Evolutionary conservation across 768 basidiomycete genomes (phyloP).

Genomic region (Podaxis carcinomalis): DNA sequence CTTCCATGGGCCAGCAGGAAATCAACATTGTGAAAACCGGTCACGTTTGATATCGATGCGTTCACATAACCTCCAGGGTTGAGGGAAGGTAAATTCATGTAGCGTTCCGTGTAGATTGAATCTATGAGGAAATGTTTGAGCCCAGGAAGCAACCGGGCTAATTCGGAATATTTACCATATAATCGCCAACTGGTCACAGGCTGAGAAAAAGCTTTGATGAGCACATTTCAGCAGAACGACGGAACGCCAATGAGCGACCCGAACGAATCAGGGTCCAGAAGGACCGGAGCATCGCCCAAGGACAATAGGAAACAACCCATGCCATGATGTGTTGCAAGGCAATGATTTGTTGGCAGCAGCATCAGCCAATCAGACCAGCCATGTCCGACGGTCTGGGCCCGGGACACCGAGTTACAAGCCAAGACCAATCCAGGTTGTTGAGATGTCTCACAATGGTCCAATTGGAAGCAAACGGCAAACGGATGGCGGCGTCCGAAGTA

Average conservation of each 20-base stretch:
- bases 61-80: conserved; percentile 89
- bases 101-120: conserved; percentile 95
- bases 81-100: conserved; percentile 80
- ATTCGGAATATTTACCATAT: conserved; percentile 51
- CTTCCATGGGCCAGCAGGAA: conserved; percentile 90
- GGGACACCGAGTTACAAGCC: conserved; percentile 1
- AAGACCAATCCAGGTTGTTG: background rate
- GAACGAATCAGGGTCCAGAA: background rate
- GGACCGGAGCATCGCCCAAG: background rate
- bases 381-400: conserved; percentile 3
- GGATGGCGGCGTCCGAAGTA: background rate
- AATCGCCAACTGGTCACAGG: conserved; percentile 87
- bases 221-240: background rate
- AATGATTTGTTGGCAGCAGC: background rate
- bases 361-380: conserved; percentile 4
- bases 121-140: conserved; percentile 38
- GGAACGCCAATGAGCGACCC: background rate
- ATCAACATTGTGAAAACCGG: conserved; percentile 76
- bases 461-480: background rate
- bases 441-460: background rate
- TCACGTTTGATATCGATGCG: conserved; percentile 84
- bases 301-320: background rate
- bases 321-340: background rate
- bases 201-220: conserved; percentile 25
- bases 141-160: background rate